Evolutionary conservation across 192 early-diverging fungal species (phyloP), one percentile per base, ranked within the genome.

Genomic region (Dispira simplex): DNA sequence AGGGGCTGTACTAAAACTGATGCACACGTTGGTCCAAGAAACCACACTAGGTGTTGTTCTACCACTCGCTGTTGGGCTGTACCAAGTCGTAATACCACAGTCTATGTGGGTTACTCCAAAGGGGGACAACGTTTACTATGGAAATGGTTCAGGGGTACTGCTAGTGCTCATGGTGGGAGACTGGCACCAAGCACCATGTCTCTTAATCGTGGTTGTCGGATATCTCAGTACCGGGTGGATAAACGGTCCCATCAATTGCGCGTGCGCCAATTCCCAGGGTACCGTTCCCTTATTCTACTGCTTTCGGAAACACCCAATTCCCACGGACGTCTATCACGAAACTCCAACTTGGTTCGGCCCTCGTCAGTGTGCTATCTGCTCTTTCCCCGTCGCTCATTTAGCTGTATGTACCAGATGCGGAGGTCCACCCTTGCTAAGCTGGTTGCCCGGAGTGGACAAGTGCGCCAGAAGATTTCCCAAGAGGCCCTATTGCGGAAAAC

Each of bases 241-340:
- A 25, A 25, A 18, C 56, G 8, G 10, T 58, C 27, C 18, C 21
- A 2, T 13, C 26, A 3, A 39, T 18, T 9, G 8, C 27, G 56
- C 18, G 59, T 62, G n/a, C 14, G 26, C 8, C 59, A 45, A n/a
- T 45, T 32, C n/a, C 44, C 12, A 46, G 59, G 59, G n/a, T 62
- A 62, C 25, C 59, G 59, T 10, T 62, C 59, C 59, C 59, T 46
- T 20, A n/a, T 62, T 5, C n/a, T 62, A 11, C 20, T 62, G 39
- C 43, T 62, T 21, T 32, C 59, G 16, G 28, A 43, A 39, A 16
- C 16, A 16, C 26, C 25, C 8, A 10, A 26, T 18, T n/a, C 10
- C 10, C 25, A 58, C 56, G 8, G 12, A 26, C 56, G 21, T 13
- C 27, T 12, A 26, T 58, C 32, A 16, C 56, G 39, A 10, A 26